Conservation (phyloP, 164 flowering plant genomes). For the Stephania japonica region DNA sequence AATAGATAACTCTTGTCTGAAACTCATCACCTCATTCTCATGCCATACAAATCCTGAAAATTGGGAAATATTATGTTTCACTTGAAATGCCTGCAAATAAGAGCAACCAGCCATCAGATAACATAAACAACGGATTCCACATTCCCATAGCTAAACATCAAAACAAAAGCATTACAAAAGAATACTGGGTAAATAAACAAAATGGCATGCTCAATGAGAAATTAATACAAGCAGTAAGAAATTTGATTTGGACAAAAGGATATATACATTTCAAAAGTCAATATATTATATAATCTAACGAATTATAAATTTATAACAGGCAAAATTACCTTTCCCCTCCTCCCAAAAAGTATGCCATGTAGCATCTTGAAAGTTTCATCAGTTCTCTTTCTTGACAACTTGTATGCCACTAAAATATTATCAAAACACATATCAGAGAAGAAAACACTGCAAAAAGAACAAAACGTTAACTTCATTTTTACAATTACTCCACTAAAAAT, state of each 20-base stretch:
- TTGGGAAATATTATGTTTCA: slow-evolving; percentile 64
- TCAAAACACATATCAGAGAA: slow-evolving; percentile 11
- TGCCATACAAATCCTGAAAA: slow-evolving; percentile 96
- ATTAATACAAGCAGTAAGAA: background rate
- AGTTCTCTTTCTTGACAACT: slow-evolving; percentile 57
- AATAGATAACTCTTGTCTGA: background rate
- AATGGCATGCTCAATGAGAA: background rate
- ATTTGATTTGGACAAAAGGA: background rate
- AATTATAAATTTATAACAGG: background rate
- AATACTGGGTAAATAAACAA: background rate
- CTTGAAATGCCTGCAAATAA: slow-evolving; percentile 54
- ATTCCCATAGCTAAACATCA: background rate
- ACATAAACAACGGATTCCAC: no score
- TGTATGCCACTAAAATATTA: slow-evolving; percentile 63
- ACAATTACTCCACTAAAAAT: background rate
- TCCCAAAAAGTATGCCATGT: slow-evolving; percentile 68
- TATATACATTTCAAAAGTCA: background rate
- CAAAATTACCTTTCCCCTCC: slow-evolving; percentile 71
- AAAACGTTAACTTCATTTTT: background rate
- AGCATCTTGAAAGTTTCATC: slow-evolving; percentile 69
- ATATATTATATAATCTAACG: background rate
- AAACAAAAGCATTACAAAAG: background rate
- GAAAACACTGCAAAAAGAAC: background rate
- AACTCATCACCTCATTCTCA: slow-evolving; percentile 65
- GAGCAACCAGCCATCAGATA: background rate